A percentile compares a stretch with the other conserved stretches of the same genome.
These are phyloP conservation scores for Dryas integrifolia DNA, from an alignment of 331 rosid species.

Conservation along the genomic window DNA sequence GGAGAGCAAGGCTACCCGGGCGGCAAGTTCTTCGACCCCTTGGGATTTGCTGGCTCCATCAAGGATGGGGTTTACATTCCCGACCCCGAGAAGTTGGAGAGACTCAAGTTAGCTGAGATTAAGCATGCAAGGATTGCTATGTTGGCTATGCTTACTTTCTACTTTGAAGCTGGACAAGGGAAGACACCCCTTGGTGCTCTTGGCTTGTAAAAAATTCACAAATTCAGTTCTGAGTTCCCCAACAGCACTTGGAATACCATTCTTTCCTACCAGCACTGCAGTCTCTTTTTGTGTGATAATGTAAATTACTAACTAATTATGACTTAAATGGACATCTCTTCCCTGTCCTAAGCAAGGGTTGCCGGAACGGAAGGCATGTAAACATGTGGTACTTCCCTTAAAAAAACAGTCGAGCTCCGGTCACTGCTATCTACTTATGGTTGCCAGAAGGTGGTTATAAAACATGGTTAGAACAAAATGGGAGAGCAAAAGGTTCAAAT, in stretches of 20 bases:
- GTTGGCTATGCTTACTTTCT: constrained; percentile 94
- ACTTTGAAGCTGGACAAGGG: constrained; percentile 99
- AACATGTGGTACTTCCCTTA: too few species aligned
- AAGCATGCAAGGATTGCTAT: constrained; percentile 93
- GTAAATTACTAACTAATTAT: neutral
- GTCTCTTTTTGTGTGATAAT: neutral
- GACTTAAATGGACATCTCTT: neutral
- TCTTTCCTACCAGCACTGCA: neutral
- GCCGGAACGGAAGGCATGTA: too few species aligned
- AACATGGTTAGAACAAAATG: too few species aligned
- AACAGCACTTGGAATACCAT: neutral
- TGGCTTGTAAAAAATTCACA: constrained; percentile 62
- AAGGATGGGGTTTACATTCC: constrained; percentile 74
- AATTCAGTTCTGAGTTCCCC: neutral
- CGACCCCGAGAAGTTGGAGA: constrained; percentile 75
- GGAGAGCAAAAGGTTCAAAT: too few species aligned
- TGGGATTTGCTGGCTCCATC: constrained; percentile 62
- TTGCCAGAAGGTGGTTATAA: too few species aligned
- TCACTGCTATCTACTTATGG: too few species aligned
- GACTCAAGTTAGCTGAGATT: constrained; percentile 90
- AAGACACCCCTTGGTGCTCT: constrained; percentile 97
- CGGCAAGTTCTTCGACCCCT: constrained; percentile 90
- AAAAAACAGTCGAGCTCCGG: too few species aligned
- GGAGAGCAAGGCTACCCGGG: constrained; percentile 98
- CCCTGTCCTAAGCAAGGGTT: too few species aligned